These are phyloP conservation scores for Alternaria rosae DNA, from an alignment of 2,329 filamentous ascomycete genomes.

Conservation along the genomic window DNA sequence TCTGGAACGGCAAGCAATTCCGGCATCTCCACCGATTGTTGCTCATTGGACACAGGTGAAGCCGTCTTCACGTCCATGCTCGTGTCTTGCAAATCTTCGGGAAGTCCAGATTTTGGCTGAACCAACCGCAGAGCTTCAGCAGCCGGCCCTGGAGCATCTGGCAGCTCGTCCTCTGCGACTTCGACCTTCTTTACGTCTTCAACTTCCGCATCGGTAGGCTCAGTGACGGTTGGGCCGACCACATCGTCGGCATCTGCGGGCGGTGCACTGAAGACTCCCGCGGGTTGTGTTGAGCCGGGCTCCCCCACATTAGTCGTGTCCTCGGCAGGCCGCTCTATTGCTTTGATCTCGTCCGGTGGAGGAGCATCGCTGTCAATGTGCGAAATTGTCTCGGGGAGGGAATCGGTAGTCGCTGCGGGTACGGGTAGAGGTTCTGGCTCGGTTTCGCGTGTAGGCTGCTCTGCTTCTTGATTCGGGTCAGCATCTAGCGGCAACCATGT, in stretches of 20 bases:
- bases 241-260: conserved; percentile 25
- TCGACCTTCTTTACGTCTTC: conserved; percentile 11
- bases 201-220: conserved; percentile 23
- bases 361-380: conserved; percentile 31
- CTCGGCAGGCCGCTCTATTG: conserved; percentile 22
- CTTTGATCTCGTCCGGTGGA: conserved; percentile 20
- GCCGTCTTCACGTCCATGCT: conserved; percentile 21
- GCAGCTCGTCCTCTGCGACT: conserved; percentile 17
- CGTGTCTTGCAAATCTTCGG: conserved; percentile 6
- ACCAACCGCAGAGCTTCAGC: conserved; percentile 29
- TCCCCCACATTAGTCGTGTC: conserved; percentile 26
- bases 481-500: background rate
- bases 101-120: conserved; percentile 9
- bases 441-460: conserved; percentile 3
- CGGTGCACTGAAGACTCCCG: conserved; percentile 21
- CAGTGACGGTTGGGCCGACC: conserved; percentile 27
- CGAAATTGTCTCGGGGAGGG: conserved; percentile 27
- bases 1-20: conserved; percentile 37
- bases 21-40: conserved; percentile 43
- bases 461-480: conserved; percentile 20
- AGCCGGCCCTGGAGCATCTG: conserved; percentile 32
- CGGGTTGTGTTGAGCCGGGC: conserved; percentile 24
- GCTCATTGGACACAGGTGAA: conserved; percentile 33
- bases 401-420: conserved; percentile 25
- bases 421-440: conserved; percentile 14